These are phyloP conservation scores for Phytophthora sp. DNA, from an alignment of 352 stramenopile species.

Conservation along the genomic window DNA sequence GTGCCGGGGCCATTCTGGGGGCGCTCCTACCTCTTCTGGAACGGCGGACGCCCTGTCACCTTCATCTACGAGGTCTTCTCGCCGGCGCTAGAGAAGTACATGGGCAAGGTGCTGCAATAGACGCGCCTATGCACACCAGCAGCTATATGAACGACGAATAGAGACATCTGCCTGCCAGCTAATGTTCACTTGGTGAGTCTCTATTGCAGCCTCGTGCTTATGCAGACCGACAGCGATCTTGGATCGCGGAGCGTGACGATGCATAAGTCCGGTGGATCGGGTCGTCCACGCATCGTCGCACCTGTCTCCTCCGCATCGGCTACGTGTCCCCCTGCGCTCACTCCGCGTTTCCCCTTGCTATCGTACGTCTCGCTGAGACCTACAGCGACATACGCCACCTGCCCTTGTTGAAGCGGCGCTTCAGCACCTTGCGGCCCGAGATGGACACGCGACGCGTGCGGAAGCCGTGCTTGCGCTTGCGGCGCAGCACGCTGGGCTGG, in stretches of 20 bases:
- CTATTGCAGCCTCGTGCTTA: slow-evolving; percentile 31
- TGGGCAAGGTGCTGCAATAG: slow-evolving; percentile 68
- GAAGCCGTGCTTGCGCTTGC: slow-evolving; percentile 90
- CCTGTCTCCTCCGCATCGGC: slow-evolving; percentile 6
- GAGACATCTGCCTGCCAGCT: slow-evolving; percentile 15
- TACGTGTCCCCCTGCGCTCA: slow-evolving; percentile 10
- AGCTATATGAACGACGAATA: slow-evolving; percentile 14
- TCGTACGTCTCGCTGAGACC: slow-evolving; percentile 8
- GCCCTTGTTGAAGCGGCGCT: slow-evolving; percentile 82
- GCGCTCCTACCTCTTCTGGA: slow-evolving; percentile 89
- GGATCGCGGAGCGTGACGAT: not conserved
- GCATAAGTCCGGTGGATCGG: not conserved
- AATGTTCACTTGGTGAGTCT: slow-evolving; percentile 33
- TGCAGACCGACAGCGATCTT: slow-evolving; percentile 4
- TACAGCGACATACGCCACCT: slow-evolving; percentile 88
- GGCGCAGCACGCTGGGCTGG: slow-evolving; percentile 84
- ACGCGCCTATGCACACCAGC: not conserved
- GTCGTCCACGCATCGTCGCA: slow-evolving; percentile 10
- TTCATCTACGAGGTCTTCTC: slow-evolving; percentile 93
- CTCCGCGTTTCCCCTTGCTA: slow-evolving; percentile 12
- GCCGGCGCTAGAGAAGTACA: slow-evolving; percentile 75
- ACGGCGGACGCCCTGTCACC: slow-evolving; percentile 72
- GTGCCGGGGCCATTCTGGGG: slow-evolving; percentile 80
- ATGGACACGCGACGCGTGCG: slow-evolving; percentile 77
- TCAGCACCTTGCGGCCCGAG: slow-evolving; percentile 79